Base-by-base conservation (phyloP, 768 basidiomycete species). In the Leccinum longicurvipes region DNA sequence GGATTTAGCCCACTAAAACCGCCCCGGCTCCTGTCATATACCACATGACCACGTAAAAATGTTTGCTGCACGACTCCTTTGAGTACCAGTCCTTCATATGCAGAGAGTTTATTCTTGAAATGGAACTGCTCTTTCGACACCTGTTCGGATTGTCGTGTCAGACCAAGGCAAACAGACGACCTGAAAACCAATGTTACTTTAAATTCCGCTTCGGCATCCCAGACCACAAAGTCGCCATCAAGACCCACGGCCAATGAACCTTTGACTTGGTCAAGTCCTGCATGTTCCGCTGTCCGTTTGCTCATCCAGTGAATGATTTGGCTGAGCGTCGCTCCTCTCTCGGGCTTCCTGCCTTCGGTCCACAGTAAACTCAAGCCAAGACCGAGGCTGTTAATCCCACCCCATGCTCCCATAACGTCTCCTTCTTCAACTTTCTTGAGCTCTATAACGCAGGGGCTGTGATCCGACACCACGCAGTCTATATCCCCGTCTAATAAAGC, bases 41-140 rank as follows among this genome's bases (percentile, higher is more conserved):
- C 81, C 45, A 88, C 68, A 17, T 68, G 62, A 2, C 93, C 95
- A 5, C 93, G 82, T n/a, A 98, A 74, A 69, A 82, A 91, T 0
- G 91, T 93, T 70, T 86, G 76, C 56, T 82, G 75, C 32, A 94
- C 90, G n/a, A 75, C 74, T 0, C 96, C 96, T 15, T 63, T 74
- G 44, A 97, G 77, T 17, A 65, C 77, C 63, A 82, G 75, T 5
- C 93, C 94, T 61, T 90, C 82, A 68, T 95, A 98, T 2, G 96
- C 91, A 4, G 91, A 91, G 19, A 97, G 66, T 72, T 94, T 95
- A 75, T 98, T 98, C 78, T 93, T 97, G 80, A 96, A 98, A 51
- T 85, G 79, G 12, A 98, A 76, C 12, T 72, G 65, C 9, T 88
- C 86, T 65, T 81, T 81, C 25, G 85, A 85, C 23, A 94, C 88